Percentiles rank a stretch among this genome's conserved stretches.
phyloP scores from a whole-genome alignment of 495 filamentous ascomycete genomes.

The Penicillium mononematosum region DNA sequence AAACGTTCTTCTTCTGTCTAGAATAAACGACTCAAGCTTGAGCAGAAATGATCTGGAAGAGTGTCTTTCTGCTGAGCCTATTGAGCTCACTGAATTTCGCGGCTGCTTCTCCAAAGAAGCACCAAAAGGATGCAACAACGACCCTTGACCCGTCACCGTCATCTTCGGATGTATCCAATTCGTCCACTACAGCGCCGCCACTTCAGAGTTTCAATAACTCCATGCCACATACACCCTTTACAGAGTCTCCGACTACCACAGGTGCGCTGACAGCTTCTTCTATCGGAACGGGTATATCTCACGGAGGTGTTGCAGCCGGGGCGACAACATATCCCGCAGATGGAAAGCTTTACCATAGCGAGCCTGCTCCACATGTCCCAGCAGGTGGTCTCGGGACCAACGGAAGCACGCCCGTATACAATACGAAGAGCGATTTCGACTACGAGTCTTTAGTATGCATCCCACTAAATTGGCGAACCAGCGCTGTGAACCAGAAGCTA shows the following conservation, averaged over 20 bases:
- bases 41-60: constrained; percentile 14
- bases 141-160: background rate
- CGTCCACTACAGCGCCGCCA: constrained; percentile 18
- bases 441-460: constrained; percentile 60
- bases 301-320: constrained; percentile 42
- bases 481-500: constrained; percentile 4
- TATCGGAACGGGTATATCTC: constrained; percentile 48
- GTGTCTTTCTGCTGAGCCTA: constrained; percentile 13
- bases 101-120: constrained; percentile 14
- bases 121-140: background rate
- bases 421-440: constrained; percentile 69
- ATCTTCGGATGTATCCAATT: background rate
- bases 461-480: background rate
- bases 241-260: constrained; percentile 56
- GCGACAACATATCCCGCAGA: constrained; percentile 66
- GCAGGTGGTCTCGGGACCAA: constrained; percentile 80
- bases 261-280: constrained; percentile 56
- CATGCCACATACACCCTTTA: constrained; percentile 53
- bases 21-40: background rate
- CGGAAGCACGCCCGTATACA: constrained; percentile 69
- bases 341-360: constrained; percentile 61
- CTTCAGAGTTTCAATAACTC: constrained; percentile 28
- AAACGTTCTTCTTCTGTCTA: background rate
- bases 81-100: constrained; percentile 22
- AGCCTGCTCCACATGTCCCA: constrained; percentile 73